These are phyloP conservation scores for Baorangia bicolor DNA, from an alignment of 768 basidiomycete species.

Conservation along the genomic window DNA sequence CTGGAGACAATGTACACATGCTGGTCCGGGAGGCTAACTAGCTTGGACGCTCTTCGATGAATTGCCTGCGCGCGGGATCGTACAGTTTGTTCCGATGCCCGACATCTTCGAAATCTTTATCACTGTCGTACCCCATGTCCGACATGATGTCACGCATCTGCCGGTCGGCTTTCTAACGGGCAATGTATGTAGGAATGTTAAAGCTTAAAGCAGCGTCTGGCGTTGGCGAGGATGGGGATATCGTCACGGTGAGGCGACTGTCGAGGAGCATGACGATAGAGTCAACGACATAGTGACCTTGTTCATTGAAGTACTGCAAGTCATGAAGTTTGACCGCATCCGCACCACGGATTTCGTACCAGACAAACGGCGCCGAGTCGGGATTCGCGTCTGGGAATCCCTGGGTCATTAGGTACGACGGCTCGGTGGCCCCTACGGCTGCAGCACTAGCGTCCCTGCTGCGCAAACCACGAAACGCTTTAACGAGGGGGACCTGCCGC, in stretches of 20 bases:
- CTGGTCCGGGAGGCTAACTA: constrained; percentile 14
- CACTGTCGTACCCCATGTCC: constrained; percentile 4
- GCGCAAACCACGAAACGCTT: too few species aligned
- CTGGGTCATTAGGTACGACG: too few species aligned
- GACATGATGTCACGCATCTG: constrained; percentile 4
- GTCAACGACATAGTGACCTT: constrained; percentile 7
- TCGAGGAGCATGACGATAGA: constrained; percentile 8
- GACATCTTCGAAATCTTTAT: constrained; percentile 4
- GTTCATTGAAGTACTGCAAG: constrained; percentile 10
- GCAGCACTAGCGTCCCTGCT: too few species aligned
- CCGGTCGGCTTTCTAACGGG: constrained; percentile 7
- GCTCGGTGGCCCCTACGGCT: too few species aligned
- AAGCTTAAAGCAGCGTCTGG: constrained; percentile 6
- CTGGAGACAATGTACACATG: constrained; percentile 29
- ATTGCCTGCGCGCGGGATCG: constrained; percentile 15
- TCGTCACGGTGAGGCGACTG: constrained; percentile 9
- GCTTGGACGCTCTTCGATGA: constrained; percentile 17
- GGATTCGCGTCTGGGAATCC: constrained; percentile 1
- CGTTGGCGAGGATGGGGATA: constrained; percentile 6
- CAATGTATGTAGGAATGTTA: constrained; percentile 8
- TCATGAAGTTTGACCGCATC: constrained; percentile 3
- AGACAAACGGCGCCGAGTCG: not conserved
- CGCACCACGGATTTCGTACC: constrained; percentile 7
- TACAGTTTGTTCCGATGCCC: constrained; percentile 2
- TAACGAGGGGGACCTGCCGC: constrained; percentile 36